phyloP scores from a whole-genome alignment of 129 eudicot species.

The Scalesia atractyloides region DNA sequence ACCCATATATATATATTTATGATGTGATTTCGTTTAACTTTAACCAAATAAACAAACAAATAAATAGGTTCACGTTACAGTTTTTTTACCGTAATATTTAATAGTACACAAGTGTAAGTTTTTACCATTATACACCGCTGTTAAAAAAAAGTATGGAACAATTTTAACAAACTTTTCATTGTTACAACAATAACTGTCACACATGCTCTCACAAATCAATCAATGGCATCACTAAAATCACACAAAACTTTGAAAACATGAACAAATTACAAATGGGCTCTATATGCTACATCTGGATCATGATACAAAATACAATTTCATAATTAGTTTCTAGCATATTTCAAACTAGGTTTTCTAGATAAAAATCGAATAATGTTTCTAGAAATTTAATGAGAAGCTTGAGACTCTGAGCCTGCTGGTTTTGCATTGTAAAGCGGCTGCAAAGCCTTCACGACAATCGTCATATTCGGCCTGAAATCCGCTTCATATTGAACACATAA shows the following conservation, averaged over 20 bases:
- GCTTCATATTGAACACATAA: conserved; percentile 97
- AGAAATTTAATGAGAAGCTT: conserved; percentile 34
- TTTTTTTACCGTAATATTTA: no score
- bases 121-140: no score
- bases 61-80: no score
- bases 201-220: conserved; percentile 24
- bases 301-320: conserved; percentile 24
- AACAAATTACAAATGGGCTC: conserved; percentile 31
- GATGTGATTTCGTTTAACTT: no score
- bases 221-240: conserved; percentile 12
- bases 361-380: conserved; percentile 23
- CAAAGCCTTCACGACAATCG: conserved; percentile 94
- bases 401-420: conserved; percentile 67
- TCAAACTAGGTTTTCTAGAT: conserved; percentile 33
- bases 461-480: conserved; percentile 97
- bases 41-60: no score
- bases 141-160: no score
- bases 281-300: conserved; percentile 24
- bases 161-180: no score
- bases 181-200: conserved; percentile 16
- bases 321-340: conserved; percentile 25
- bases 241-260: conserved; percentile 31
- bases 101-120: no score
- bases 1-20: no score
- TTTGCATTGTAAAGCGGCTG: conserved; percentile 85